Base-by-base conservation (phyloP, 1,139 yeast species). In the Suhomyces wounanorum region DNA sequence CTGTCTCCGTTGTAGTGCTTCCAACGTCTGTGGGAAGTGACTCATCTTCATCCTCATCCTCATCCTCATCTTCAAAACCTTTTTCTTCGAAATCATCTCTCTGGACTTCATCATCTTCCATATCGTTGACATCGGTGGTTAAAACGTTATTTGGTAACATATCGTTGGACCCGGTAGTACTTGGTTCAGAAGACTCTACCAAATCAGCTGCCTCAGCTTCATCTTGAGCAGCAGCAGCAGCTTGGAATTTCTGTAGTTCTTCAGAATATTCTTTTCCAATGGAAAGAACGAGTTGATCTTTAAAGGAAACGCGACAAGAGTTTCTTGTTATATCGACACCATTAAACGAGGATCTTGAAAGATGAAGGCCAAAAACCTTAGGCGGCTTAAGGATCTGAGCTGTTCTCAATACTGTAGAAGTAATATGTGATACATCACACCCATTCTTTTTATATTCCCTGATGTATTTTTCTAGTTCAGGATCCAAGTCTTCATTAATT, bases 291-390 rank as follows among this genome's bases (percentile, higher is more conserved):
- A 91, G 64, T 3, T 63, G 65, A 58, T 87, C 94, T 18, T 79
- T 82, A 59, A 87, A 87, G 3, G 75, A 65, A 6, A 92, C 92
- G 49, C 83, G 75, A 66, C 97, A 90, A 6, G 88, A 75, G 66
- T 91, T 92, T 60, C 96, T 80, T 3, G 86, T 77, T 2, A 88
- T 83, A 28, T 80, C 82, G 47, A 82, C 81, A n/a, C 89, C 91
- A 49, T 82, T 79, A 63, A 81, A 91, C 37, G 87, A 78, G 0
- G 97, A 90, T 59, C 98, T 77, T 6, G 96, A 89, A 47, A 92
- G 71, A 65, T 92, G 97, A 17, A 92, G 70, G 0, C 89, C 82
- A 53, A 91, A 75, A 11, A 89, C 74, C 49, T 80, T 77, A 0
- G 98, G 97, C 3, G 91, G 81, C 54, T 79, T 78, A 39, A 82